Conservation (phyloP, 1,139 yeast genomes). For the Zygoascus sp. region DNA sequence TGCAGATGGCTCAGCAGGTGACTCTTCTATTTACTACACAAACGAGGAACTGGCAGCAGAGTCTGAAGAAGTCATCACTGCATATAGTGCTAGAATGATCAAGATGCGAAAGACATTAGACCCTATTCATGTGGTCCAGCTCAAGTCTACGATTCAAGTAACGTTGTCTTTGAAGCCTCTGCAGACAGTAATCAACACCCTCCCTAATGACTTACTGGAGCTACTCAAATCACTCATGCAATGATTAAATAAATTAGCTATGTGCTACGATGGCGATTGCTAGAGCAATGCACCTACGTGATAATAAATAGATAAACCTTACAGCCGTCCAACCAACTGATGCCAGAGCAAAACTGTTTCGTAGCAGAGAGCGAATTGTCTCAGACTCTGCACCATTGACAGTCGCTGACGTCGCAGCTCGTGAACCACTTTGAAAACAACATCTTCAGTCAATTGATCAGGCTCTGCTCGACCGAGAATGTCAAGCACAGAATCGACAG, state of each 20-base stretch:
- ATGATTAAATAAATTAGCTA: not conserved
- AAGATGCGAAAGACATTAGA: conserved; percentile 19
- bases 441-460: conserved; percentile 37
- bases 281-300: not conserved
- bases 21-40: conserved; percentile 29
- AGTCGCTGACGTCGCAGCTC: conserved; percentile 66
- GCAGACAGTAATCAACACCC: not conserved
- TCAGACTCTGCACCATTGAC: conserved; percentile 77
- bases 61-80: conserved; percentile 13
- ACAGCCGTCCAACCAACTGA: conserved; percentile 5
- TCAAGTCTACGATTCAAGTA: conserved; percentile 15
- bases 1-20: conserved; percentile 31
- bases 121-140: conserved; percentile 25
- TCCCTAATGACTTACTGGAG: not conserved
- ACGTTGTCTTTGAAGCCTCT: conserved; percentile 6
- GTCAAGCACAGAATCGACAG: conserved; percentile 62
- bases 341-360: conserved; percentile 43
- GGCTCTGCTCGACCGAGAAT: conserved; percentile 32
- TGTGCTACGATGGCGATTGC: not conserved
- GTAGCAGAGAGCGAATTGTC: conserved; percentile 71
- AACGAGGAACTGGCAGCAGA: conserved; percentile 29
- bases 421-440: conserved; percentile 52
- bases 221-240: conserved; percentile 3
- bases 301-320: not conserved
- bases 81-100: conserved; percentile 22